Evolutionary conservation across 2,329 filamentous ascomycete species (phyloP), one percentile per base, ranked within the genome.

Genomic region (Erysiphe pulchra): DNA sequence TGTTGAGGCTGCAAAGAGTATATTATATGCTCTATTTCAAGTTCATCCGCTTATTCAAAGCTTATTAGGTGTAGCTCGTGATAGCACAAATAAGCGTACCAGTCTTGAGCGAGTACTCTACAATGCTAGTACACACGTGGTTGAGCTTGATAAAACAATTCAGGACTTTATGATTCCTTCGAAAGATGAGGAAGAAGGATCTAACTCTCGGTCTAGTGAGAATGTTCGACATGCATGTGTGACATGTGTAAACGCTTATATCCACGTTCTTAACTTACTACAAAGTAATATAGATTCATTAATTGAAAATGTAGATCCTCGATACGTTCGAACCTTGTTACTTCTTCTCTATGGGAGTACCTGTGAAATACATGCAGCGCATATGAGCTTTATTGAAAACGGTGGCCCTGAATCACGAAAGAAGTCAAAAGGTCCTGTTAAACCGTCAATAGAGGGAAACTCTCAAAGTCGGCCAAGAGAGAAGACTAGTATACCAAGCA

Each of bases 11-110:
- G 74, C 75, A 30, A 77, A 77, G 55, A 74, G 74, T 28, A 71
- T 78, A 20, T 63, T 78, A 2, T 78, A 77, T 56, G 73, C 75
- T 3, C 67, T 78, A 30, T 78, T 77, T 50, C 73, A 77, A 55
- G 73, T 78, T 24, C 75, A 79, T 50, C 74, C 74, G 5, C 73
- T 73, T 60, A 75, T 79, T 48, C 73, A 78, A 57, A 73, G 71
- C 59, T 62, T 79, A 45, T 72, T 77, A 58, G 66, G 70, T 39
- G 62, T 78, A 43, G 69, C 72, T 42, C 71, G 67, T 51, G 73
- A 77, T 48, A 70, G 68, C 31, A 71, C 70, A 10, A 62, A 67
- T 18, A 75, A 74, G 54, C 64, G 72, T 44, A 76, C 73, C 4
- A 77, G 73, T 50, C 66, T 79, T 11, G 74, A 78, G 53, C 69